These are phyloP conservation scores for Vitis hybrid DNA, from an alignment of 177 flowering plant genomes.

Conservation along the genomic window DNA sequence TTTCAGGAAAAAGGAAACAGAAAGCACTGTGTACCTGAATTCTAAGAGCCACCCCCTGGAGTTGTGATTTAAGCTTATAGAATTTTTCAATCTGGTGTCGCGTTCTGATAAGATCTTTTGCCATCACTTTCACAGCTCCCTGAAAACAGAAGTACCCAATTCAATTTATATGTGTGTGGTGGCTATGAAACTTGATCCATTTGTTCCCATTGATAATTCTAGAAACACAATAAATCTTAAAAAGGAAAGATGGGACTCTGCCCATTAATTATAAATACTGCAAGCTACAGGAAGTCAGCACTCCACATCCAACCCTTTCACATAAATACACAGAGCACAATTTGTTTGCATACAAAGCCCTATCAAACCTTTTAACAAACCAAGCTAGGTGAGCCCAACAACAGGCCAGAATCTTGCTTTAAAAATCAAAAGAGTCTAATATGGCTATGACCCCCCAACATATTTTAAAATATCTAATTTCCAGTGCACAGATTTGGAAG, in stretches of 20 bases:
- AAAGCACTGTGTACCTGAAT: conserved; percentile 62
- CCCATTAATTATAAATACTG: too few relatives aligned
- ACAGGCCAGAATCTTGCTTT: too few relatives aligned
- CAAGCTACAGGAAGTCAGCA: too few relatives aligned
- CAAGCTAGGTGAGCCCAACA: too few relatives aligned
- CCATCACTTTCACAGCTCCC: conserved; percentile 98
- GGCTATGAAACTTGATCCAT: background rate
- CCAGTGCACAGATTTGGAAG: too few relatives aligned
- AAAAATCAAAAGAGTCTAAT: too few relatives aligned
- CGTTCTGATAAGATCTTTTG: conserved; percentile 93
- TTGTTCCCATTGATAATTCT: background rate
- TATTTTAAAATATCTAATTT: too few relatives aligned
- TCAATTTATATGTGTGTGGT: conserved; percentile 1
- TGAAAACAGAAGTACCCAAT: conserved; percentile 27
- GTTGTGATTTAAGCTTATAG: conserved; percentile 92
- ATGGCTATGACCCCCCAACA: too few relatives aligned
- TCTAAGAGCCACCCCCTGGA: conserved; percentile 90
- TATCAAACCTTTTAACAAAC: too few relatives aligned
- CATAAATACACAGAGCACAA: too few relatives aligned
- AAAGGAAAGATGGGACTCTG: background rate
- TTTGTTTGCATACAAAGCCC: too few relatives aligned
- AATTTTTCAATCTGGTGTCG: conserved; percentile 93
- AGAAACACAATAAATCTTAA: background rate
- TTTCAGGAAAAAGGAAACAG: background rate
- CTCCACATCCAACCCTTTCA: too few relatives aligned